Evolutionary conservation across 495 filamentous ascomycete species (phyloP), one percentile per base, ranked within the genome.

Genomic region (Podospora didyma): DNA sequence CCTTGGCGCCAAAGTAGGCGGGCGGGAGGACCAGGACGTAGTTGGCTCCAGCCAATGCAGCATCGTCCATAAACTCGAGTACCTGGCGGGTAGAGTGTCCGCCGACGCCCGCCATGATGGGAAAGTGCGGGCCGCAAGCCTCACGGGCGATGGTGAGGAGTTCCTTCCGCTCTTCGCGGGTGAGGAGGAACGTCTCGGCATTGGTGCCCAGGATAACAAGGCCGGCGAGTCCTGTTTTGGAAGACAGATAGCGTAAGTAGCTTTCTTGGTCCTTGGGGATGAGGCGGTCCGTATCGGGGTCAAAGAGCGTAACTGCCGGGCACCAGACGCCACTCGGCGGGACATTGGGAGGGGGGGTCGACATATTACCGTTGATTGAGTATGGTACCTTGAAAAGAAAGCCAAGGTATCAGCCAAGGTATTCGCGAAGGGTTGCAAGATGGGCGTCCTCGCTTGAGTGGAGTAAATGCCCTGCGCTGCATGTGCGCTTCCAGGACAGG

Each of bases 71-170:
- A 51, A 76, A 80, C 60, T 86, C 81, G 1, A 83, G 70, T 4
- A 82, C 79, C 68, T 89, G 85, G 54, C 76, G 76, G 14, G 82
- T 87, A 3, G 83, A 86, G 67, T 89, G 85, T 0, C 81, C 83
- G 35, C 83, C 75, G 2, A 82, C 79, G 34, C 84, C 85, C 0
- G 81, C 84, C 78, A 87, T 87, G 55, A 87, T 67, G 23, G 82
- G 82, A 58, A 74, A 84, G 3, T 61, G 59, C 0, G 77, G 72
- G 9, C 76, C 78, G 12, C 81, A 79, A 11, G 77, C 74, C 20
- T 73, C 63, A 22, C 83, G 80, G 14, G 84, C 84, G 14, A 76
- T 67, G 19, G 65, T 49, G 42, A 87, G 74, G 17, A 85, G 70
- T 31, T 72, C 66, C 7, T 64, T 62, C 34, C 85, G 79, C 63